Conservation (phyloP, 257 asterid genomes). For the Penstemon newberryi region DNA sequence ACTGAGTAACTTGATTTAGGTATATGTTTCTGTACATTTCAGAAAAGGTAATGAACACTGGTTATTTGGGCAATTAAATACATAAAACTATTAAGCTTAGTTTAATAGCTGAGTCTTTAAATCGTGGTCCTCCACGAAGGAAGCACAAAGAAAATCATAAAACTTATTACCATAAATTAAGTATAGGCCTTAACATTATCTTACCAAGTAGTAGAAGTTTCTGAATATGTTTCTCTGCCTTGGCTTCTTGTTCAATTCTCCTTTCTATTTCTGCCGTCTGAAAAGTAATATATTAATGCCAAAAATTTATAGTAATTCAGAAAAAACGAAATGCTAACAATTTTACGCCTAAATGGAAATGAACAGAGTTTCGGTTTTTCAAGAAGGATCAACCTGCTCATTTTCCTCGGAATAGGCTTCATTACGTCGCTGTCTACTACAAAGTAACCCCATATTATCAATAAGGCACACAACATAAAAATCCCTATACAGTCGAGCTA, state of each 20-base stretch:
- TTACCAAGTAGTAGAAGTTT: slow-evolving; percentile 93
- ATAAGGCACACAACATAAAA: slow-evolving; percentile 49
- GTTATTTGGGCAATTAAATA: not conserved
- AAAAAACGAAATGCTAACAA: slow-evolving; percentile 15
- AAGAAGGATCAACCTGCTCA: slow-evolving; percentile 60
- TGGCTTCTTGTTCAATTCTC: slow-evolving; percentile 93
- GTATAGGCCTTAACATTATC: slow-evolving; percentile 10
- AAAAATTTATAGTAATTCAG: slow-evolving; percentile 3
- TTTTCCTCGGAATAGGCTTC: slow-evolving; percentile 82
- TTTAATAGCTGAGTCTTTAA: not conserved
- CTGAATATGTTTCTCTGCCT: slow-evolving; percentile 95
- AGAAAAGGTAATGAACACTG: slow-evolving; percentile 3
- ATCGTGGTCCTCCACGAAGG: not conserved
- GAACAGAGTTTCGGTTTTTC: slow-evolving; percentile 1
- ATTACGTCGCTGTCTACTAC: slow-evolving; percentile 78
- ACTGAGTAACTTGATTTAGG: not conserved
- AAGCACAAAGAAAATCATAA: slow-evolving; percentile 2
- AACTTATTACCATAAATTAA: not conserved
- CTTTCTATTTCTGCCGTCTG: slow-evolving; percentile 98
- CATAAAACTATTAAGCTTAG: not conserved
- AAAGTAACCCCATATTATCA: slow-evolving; percentile 79
- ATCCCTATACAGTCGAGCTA: slow-evolving; percentile 38
- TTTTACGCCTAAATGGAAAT: not conserved
- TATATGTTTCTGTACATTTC: not conserved
- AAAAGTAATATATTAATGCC: slow-evolving; percentile 14